Percentiles rank a stretch among this genome's conserved stretches.
phyloP scores from a whole-genome alignment of 768 basidiomycete species.

The Mrakia blollopis region DNA sequence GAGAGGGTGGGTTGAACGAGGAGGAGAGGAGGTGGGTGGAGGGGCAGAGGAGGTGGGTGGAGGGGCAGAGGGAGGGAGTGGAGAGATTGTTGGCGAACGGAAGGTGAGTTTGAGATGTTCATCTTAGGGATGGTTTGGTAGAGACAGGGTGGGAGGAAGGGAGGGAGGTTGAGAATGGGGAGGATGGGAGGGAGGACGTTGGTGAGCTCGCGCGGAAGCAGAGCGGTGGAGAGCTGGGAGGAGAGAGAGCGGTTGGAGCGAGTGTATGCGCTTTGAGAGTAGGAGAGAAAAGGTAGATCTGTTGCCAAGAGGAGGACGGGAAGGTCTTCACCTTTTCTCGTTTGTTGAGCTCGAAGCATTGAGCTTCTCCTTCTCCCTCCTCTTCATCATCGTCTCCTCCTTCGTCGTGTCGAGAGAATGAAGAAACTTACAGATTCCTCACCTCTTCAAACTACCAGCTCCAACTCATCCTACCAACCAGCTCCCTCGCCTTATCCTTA shows the following conservation, averaged over 20 bases:
- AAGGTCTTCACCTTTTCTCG: no score
- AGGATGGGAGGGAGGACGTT: background rate
- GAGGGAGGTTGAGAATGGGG: background rate
- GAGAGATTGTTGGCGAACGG: background rate
- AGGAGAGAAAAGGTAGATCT: no score
- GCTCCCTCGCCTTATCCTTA: slow-evolving; percentile 5
- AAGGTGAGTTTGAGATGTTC: background rate
- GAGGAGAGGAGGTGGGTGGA: slow-evolving; percentile 25
- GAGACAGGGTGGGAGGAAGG: background rate
- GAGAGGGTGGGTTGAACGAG: slow-evolving; percentile 1
- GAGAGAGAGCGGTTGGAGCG: background rate
- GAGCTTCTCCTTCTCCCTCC: no score
- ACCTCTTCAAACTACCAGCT: background rate
- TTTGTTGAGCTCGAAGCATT: no score
- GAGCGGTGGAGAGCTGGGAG: background rate
- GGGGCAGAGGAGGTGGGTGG: slow-evolving; percentile 23
- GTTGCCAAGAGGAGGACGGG: no score
- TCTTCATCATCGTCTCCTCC: background rate
- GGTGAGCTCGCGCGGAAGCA: no score
- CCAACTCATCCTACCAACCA: background rate
- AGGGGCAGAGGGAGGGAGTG: slow-evolving; percentile 3
- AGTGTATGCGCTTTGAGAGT: no score
- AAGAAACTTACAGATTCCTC: background rate
- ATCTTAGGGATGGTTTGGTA: background rate
- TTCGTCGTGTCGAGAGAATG: background rate